Conservation (phyloP, 1,284 basidiomycete genomes). For the Entoloma clypeatum region DNA sequence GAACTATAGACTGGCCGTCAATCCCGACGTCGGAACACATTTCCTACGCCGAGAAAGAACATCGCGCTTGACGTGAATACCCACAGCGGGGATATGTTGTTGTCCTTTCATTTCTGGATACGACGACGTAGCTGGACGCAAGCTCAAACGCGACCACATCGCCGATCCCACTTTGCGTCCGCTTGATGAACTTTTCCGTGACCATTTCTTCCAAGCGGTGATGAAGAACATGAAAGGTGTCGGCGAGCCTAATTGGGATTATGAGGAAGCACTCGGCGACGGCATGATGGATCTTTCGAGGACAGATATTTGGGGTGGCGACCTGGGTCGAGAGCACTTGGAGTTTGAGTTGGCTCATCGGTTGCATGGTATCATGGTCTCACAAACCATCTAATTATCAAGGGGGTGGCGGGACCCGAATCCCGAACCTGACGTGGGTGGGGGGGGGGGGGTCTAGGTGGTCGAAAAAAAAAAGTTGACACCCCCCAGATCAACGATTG, state of each 20-base stretch:
- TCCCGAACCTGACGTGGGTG: too few species aligned
- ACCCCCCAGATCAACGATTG: too few species aligned
- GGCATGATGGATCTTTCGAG: conserved; percentile 16
- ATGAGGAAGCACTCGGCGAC: conserved; percentile 17
- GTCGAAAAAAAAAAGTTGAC: too few species aligned
- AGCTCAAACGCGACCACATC: conserved; percentile 17
- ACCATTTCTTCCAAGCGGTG: too few species aligned
- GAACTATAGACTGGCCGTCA: conserved; percentile 17
- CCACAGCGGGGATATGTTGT: conserved; percentile 12
- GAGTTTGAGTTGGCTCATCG: conserved; percentile 17
- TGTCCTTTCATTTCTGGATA: conserved; percentile 13
- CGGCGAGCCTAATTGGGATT: conserved; percentile 19
- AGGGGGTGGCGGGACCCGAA: too few species aligned
- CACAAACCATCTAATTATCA: too few species aligned
- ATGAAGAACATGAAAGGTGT: too few species aligned
- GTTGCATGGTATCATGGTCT: conserved; percentile 5
- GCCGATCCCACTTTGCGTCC: too few species aligned
- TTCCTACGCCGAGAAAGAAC: conserved; percentile 1
- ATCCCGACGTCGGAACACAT: conserved; percentile 18
- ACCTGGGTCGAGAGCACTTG: conserved; percentile 13
- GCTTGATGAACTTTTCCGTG: too few species aligned
- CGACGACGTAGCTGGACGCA: conserved; percentile 13
- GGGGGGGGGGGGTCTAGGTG: too few species aligned
- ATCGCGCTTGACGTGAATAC: conserved; percentile 1
- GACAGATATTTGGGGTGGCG: conserved; percentile 14